Base-by-base conservation (phyloP, 352 stramenopile species). In the Discostella stelligera region DNA sequence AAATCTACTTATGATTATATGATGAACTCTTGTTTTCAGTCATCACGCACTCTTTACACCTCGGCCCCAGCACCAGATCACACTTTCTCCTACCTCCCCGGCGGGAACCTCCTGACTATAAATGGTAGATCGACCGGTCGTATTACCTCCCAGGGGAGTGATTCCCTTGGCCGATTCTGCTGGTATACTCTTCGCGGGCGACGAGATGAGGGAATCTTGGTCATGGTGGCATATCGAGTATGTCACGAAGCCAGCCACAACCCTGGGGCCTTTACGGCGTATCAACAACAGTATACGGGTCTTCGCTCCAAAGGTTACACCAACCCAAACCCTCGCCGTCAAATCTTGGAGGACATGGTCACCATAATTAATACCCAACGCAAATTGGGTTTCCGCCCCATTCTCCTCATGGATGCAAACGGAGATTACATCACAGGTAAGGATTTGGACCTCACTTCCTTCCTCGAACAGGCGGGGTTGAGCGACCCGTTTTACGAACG, bases 351-450 rank as follows among this genome's bases (percentile, higher is more conserved):
- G 14, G 59, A 56, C 2, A 39, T 71, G 11, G 16, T 27, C 23
- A 37, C 5, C 9, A 16, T 68, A 1, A 63, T 75, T 1, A 4
- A 44, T 2, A 23, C 52, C 13, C 32, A 64, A 1, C 0, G 37
- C 0, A 9, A 21, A 9, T 3, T 50, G 11, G 58, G 58, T 0
- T 71, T 49, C 23, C 20, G 44, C 21, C 61, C 69, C 5, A 59
- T 77, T 4, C 0, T 71, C 6, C 66, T 79, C 49, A 52, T 79
- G 30, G 71, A 79, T 62, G 71, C 71, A 20, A 79, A 74, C 23
- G 58, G 25, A 37, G 55, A 75, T 25, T 56, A 16, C 6, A 3
- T 32, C 27, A 11, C 18, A 16, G 18, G 39, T 0, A 14, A 8
- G 37, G 71, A 79, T 14, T 21, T 1, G 10, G 14, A 58, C 8